Evolutionary conservation across 2,329 filamentous ascomycete species (phyloP).

Genomic region (Colletotrichum kahawae): DNA sequence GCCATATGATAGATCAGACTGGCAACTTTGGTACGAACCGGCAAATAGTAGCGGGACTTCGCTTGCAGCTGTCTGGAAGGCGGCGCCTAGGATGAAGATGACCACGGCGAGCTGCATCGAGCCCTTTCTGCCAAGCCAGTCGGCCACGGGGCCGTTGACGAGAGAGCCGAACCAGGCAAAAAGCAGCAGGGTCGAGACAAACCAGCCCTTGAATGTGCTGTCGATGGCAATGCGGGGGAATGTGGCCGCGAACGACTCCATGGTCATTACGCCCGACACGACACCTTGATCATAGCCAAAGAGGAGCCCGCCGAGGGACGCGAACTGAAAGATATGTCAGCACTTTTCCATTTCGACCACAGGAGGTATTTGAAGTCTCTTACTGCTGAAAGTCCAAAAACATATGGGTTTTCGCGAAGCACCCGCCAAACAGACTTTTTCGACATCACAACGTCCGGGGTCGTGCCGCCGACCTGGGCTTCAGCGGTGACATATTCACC

Average conservation of each 20-base stretch:
- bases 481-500: constrained; percentile 22
- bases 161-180: constrained; percentile 55
- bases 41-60: constrained; percentile 43
- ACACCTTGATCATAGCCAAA: constrained; percentile 58
- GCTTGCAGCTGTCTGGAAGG: constrained; percentile 46
- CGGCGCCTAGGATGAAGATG: constrained; percentile 45
- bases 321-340: constrained; percentile 25
- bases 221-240: constrained; percentile 45
- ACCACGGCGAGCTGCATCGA: constrained; percentile 39
- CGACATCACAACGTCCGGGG: constrained; percentile 8
- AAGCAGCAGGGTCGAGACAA: constrained; percentile 53
- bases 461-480: not conserved
- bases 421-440: constrained; percentile 30
- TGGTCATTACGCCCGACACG: constrained; percentile 49
- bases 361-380: not conserved
- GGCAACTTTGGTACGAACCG: not conserved
- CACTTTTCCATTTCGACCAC: not conserved
- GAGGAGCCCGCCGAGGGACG: constrained; percentile 45
- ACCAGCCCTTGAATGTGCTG: constrained; percentile 56
- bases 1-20: not conserved
- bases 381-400: constrained; percentile 49
- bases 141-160: constrained; percentile 42
- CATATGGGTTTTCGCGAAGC: constrained; percentile 44
- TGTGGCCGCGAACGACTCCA: constrained; percentile 44
- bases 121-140: constrained; percentile 36